A percentile compares a stretch with the other conserved stretches of the same genome.
These are phyloP conservation scores for Globisporangium radiosum DNA, from an alignment of 352 stramenopile genomes.

Conservation along the genomic window DNA sequence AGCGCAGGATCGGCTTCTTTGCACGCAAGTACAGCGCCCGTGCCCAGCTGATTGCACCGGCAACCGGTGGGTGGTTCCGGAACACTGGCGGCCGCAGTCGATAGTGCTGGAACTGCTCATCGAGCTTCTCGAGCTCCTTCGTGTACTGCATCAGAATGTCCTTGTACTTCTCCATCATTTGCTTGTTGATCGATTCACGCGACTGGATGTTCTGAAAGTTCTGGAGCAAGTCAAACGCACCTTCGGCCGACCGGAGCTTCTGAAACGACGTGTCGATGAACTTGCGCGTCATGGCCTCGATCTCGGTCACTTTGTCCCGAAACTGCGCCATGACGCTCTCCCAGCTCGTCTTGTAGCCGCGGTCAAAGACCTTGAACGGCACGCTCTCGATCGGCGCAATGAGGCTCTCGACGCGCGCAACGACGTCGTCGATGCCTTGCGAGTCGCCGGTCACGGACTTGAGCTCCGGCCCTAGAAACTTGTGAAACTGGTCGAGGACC, in stretches of 20 bases:
- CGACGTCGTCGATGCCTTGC: conserved; percentile 92
- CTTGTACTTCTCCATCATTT: conserved; percentile 97
- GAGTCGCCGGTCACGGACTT: conserved; percentile 93
- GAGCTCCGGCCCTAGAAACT: conserved; percentile 94
- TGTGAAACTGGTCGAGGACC: conserved; percentile 93
- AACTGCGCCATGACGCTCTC: conserved; percentile 93
- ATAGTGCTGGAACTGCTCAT: conserved; percentile 85
- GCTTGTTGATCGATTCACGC: conserved; percentile 93
- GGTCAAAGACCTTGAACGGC: conserved; percentile 92
- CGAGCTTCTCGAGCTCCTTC: conserved; percentile 91
- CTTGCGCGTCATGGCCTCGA: conserved; percentile 91
- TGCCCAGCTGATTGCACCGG: conserved; percentile 80
- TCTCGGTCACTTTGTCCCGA: conserved; percentile 89
- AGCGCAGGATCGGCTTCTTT: conserved; percentile 93
- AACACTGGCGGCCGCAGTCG: conserved; percentile 86
- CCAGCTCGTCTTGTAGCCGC: conserved; percentile 93
- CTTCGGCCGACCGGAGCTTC: conserved; percentile 92
- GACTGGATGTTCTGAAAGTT: conserved; percentile 97
- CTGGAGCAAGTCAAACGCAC: conserved; percentile 94
- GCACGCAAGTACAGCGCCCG: conserved; percentile 83
- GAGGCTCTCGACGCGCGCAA: conserved; percentile 78
- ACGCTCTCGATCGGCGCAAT: conserved; percentile 86
- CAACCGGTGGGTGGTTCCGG: conserved; percentile 91
- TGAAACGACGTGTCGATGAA: conserved; percentile 96
- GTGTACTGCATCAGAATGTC: conserved; percentile 96